Evolutionary conservation across 352 stramenopile species (phyloP).

Genomic region (Phytophthora foliorum): DNA sequence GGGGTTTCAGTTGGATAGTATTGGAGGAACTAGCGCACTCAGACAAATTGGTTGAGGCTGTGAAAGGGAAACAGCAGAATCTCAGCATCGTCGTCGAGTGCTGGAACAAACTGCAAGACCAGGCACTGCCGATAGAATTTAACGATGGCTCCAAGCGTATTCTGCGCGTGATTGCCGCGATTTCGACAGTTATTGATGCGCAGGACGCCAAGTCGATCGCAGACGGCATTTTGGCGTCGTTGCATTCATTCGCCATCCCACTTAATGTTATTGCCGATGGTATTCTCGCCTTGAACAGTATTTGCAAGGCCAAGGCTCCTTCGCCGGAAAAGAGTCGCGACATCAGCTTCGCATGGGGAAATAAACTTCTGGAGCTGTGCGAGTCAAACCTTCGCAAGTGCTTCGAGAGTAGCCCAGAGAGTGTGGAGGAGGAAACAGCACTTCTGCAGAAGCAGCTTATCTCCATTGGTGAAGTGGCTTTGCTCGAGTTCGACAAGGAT

Average conservation of each 20-base stretch:
- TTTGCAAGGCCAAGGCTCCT: constrained; percentile 80
- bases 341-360: constrained; percentile 76
- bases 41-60: constrained; percentile 63
- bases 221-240: constrained; percentile 73
- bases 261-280: constrained; percentile 84
- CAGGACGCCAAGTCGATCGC: constrained; percentile 81
- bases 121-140: constrained; percentile 70
- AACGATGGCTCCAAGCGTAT: constrained; percentile 86
- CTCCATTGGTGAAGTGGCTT: constrained; percentile 78
- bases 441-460: constrained; percentile 86
- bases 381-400: constrained; percentile 69
- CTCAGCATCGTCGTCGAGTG: constrained; percentile 79
- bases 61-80: constrained; percentile 66
- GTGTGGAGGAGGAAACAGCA: constrained; percentile 61
- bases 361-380: constrained; percentile 67
- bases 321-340: constrained; percentile 59
- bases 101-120: constrained; percentile 83
- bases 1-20: constrained; percentile 87
- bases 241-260: constrained; percentile 82
- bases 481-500: constrained; percentile 86
- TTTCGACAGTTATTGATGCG: constrained; percentile 78
- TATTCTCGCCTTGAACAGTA: constrained; percentile 77
- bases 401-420: constrained; percentile 64
- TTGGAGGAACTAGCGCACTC: constrained; percentile 82
- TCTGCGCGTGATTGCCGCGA: constrained; percentile 80